phyloP scores from a whole-genome alignment of 2,329 filamentous ascomycete genomes.

The Leptographium flavum region DNA sequence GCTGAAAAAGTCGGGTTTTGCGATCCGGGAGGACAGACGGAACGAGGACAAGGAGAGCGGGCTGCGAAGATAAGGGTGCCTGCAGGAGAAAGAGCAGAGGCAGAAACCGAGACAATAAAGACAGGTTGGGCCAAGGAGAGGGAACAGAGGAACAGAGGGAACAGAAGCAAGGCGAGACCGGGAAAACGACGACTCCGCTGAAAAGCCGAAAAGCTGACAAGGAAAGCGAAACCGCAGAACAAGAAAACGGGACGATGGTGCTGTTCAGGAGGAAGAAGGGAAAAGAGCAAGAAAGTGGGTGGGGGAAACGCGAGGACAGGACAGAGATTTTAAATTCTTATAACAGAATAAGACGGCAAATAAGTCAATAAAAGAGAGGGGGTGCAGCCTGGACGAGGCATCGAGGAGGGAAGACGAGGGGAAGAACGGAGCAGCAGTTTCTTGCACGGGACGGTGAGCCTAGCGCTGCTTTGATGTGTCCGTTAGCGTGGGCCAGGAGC shows the following conservation, averaged over 20 bases:
- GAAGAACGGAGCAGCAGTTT: background rate
- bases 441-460: background rate
- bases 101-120: conserved; percentile 20
- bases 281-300: conserved; percentile 1
- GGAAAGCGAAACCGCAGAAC: conserved; percentile 7
- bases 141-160: no score
- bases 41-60: background rate
- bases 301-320: background rate
- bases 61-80: background rate
- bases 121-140: conserved; percentile 20
- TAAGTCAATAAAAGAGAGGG: conserved; percentile 1
- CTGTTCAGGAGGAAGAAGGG: conserved; percentile 7
- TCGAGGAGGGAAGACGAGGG: background rate
- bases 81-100: conserved; percentile 20
- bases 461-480: conserved; percentile 1
- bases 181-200: conserved; percentile 8
- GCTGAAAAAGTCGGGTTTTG: background rate
- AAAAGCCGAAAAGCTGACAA: conserved; percentile 9
- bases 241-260: conserved; percentile 8
- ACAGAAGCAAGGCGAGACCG: conserved; percentile 5
- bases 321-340: conserved; percentile 3
- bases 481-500: background rate
- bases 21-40: background rate
- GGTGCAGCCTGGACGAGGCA: background rate
- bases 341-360: conserved; percentile 1